phyloP scores from a whole-genome alignment of 2,329 filamentous ascomycete species.

The Colletotrichum scovillei region DNA sequence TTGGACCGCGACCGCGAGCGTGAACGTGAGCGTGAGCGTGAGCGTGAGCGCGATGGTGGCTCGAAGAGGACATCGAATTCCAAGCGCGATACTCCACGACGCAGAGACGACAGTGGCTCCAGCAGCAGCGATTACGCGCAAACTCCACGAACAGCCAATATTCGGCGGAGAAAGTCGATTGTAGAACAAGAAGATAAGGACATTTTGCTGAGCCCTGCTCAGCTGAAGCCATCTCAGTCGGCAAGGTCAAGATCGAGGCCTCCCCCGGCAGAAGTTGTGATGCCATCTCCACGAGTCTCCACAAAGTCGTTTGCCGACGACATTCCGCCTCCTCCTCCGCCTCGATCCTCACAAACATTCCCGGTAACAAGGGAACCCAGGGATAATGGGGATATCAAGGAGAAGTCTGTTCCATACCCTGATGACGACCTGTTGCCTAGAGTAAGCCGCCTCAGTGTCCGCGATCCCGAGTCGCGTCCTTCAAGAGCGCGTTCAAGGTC shows the following conservation, averaged over 20 bases:
- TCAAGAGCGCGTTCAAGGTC: conserved; percentile 38
- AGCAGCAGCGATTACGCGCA: conserved; percentile 53
- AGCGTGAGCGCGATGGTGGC: conserved; percentile 36
- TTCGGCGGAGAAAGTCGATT: conserved; percentile 48
- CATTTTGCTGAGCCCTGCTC: conserved; percentile 39
- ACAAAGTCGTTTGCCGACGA: conserved; percentile 32
- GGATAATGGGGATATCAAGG: conserved; percentile 22
- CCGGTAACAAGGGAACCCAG: conserved; percentile 36
- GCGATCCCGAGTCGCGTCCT: conserved; percentile 18
- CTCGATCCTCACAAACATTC: conserved; percentile 46
- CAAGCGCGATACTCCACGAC: conserved; percentile 40
- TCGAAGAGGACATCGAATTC: conserved; percentile 43
- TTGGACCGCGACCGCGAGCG: conserved; percentile 37
- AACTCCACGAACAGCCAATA: conserved; percentile 41
- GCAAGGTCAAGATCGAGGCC: conserved; percentile 48
- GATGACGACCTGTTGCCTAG: conserved; percentile 44
- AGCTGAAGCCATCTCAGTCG: conserved; percentile 29
- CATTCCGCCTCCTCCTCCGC: conserved; percentile 28
- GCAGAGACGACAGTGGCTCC: conserved; percentile 50
- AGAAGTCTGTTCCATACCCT: conserved; percentile 42
- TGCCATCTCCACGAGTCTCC: conserved; percentile 44
- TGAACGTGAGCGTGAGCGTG: background rate
- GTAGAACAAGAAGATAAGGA: conserved; percentile 48
- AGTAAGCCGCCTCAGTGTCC: conserved; percentile 30
- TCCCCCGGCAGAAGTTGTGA: conserved; percentile 43